Conservation (phyloP, 441 rosid genomes). For the Populus hybrid region DNA sequence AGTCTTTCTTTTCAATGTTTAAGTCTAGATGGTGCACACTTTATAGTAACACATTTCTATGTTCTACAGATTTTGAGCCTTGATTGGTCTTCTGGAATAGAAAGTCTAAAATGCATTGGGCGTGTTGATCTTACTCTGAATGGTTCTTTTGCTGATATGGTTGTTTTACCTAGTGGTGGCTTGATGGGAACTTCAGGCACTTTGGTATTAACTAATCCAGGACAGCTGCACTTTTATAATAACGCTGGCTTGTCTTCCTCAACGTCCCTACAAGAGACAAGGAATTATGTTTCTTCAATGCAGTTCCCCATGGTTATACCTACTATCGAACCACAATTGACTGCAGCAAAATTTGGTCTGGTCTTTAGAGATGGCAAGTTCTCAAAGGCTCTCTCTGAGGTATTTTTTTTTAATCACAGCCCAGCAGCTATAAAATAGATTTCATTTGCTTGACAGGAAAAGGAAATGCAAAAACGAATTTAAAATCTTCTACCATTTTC, state of each 20-base stretch:
- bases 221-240: constrained; percentile 57
- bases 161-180: constrained; percentile 38
- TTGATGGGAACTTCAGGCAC: constrained; percentile 32
- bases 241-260: constrained; percentile 37
- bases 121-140: constrained; percentile 50
- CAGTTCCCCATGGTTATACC: constrained; percentile 51
- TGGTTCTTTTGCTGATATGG: constrained; percentile 60
- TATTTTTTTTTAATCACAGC: constrained; percentile 17
- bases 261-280: constrained; percentile 45
- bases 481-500: not conserved
- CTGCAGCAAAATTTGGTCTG: constrained; percentile 36
- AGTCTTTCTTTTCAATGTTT: too few species aligned
- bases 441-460: not conserved
- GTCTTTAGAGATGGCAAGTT: constrained; percentile 35
- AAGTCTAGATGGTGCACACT: constrained; percentile 4
- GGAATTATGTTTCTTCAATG: constrained; percentile 34
- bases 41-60: constrained; percentile 13
- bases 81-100: constrained; percentile 56
- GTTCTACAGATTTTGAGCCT: constrained; percentile 54
- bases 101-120: constrained; percentile 39
- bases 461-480: not conserved
- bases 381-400: constrained; percentile 55
- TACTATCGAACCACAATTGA: constrained; percentile 44
- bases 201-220: constrained; percentile 62
- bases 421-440: not conserved